Conservation (phyloP, 1,284 basidiomycete species). For the Singerocomus inundabilis region DNA sequence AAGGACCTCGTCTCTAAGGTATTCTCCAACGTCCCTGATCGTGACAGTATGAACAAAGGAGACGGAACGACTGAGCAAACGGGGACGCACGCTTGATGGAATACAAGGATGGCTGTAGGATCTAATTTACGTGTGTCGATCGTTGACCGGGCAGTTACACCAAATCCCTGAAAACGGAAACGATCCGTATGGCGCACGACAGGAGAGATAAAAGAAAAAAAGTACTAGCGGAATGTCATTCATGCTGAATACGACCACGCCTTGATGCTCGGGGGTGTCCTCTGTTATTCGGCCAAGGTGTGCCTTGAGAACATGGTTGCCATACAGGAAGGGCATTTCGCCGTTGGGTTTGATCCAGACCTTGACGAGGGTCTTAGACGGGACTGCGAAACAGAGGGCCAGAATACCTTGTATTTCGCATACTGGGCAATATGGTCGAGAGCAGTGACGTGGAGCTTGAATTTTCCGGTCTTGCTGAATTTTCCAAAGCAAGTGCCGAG, state of each 20-base stretch:
- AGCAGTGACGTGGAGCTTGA: slow-evolving; percentile 94
- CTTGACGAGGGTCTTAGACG: slow-evolving; percentile 41
- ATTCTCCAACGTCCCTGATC: slow-evolving; percentile 91
- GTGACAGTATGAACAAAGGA: slow-evolving; percentile 6
- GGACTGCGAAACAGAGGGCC: background rate
- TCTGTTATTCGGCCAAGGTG: slow-evolving; percentile 99
- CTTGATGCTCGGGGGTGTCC: slow-evolving; percentile 98
- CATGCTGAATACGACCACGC: slow-evolving; percentile 97
- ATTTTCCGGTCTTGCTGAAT: slow-evolving; percentile 97
- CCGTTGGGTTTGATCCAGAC: slow-evolving; percentile 99
- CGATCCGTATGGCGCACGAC: slow-evolving; percentile 8
- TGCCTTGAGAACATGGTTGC: slow-evolving; percentile 98
- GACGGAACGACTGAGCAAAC: background rate
- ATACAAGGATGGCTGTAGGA: slow-evolving; percentile 97
- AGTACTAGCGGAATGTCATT: slow-evolving; percentile 85
- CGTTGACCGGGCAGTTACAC: slow-evolving; percentile 95
- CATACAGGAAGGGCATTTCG: slow-evolving; percentile 99
- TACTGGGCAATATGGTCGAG: slow-evolving; percentile 95
- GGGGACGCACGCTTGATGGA: slow-evolving; percentile 85
- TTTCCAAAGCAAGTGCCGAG: slow-evolving; percentile 98
- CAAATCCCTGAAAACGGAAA: slow-evolving; percentile 76
- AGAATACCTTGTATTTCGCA: slow-evolving; percentile 91
- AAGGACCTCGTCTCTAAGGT: slow-evolving; percentile 87
- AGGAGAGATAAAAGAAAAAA: slow-evolving; percentile 15
- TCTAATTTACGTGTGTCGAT: slow-evolving; percentile 96